A percentile compares a stretch with the other conserved stretches of the same genome.
phyloP scores from a whole-genome alignment of 2,329 filamentous ascomycete species.

The Fusarium neocosmosporiellum region DNA sequence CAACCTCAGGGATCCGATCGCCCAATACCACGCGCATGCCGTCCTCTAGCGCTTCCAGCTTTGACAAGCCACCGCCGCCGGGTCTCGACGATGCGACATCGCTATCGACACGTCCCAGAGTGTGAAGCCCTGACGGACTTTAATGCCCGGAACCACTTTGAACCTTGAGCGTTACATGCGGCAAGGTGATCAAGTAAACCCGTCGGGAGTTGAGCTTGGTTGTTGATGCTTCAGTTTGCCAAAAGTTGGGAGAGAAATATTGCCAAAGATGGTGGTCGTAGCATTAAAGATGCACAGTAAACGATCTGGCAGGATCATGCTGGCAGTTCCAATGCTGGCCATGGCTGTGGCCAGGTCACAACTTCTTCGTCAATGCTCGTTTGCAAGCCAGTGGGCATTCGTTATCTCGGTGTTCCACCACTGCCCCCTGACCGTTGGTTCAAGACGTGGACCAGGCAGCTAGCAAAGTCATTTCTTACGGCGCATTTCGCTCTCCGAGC shows the following conservation, averaged over 20 bases:
- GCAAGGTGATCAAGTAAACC: not conserved
- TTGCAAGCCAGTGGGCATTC: conserved; percentile 4
- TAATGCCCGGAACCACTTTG: conserved; percentile 24
- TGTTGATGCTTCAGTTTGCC: not conserved
- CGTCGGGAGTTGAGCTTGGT: not conserved
- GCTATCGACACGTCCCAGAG: conserved; percentile 13
- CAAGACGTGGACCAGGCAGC: conserved; percentile 3
- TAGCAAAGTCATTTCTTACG: conserved; percentile 3
- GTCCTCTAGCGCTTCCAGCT: conserved; percentile 18
- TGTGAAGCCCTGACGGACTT: conserved; percentile 29
- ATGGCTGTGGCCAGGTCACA: not conserved
- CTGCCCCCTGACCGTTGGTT: conserved; percentile 10
- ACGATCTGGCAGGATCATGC: not conserved
- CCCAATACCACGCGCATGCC: conserved; percentile 25
- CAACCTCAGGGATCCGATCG: conserved; percentile 33
- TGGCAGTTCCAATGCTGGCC: not conserved
- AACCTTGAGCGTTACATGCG: conserved; percentile 12
- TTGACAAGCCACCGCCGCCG: conserved; percentile 16
- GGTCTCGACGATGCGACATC: conserved; percentile 4
- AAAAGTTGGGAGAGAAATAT: not conserved
- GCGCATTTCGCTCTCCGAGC: conserved; percentile 12
- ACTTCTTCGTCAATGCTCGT: not conserved
- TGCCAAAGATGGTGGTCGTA: not conserved
- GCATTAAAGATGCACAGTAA: not conserved
- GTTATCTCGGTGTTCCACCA: conserved; percentile 10